Conservation (phyloP, 331 rosid genomes). For the Acacia concinna region DNA sequence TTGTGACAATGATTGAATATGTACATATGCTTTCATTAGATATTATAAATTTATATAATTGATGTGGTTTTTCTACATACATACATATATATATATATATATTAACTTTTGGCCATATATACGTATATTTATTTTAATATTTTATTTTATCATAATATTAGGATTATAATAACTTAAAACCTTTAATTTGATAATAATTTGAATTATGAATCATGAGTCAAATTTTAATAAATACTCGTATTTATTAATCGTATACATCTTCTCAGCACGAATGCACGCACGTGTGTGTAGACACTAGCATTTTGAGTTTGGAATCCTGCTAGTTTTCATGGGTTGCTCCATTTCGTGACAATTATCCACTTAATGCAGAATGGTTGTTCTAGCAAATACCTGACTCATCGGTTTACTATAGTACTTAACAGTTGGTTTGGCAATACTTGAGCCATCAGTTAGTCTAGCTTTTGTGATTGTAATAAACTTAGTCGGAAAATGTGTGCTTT, state of each 20-base stretch:
- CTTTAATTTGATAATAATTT: neutral
- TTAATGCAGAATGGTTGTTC: no score
- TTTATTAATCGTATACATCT: no score
- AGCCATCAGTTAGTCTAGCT: no score
- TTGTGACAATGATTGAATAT: no score
- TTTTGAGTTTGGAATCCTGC: neutral
- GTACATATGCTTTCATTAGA: no score
- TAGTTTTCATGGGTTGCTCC: neutral
- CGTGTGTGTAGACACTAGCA: neutral
- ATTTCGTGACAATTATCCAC: neutral
- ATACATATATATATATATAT: no score
- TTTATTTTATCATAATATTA: neutral
- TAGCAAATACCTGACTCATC: no score
- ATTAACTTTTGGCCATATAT: neutral
- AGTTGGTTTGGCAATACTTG: no score
- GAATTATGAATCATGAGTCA: neutral
- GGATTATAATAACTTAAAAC: neutral
- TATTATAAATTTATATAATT: neutral
- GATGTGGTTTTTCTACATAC: neutral
- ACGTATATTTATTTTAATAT: neutral
- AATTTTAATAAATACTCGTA: neutral
- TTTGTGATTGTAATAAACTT: no score
- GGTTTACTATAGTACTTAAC: no score
- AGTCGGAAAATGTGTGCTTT: neutral
- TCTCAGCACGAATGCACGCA: no score